Conservation (phyloP, 1,284 basidiomycete species). For the Heterobasidion parviporum region DNA sequence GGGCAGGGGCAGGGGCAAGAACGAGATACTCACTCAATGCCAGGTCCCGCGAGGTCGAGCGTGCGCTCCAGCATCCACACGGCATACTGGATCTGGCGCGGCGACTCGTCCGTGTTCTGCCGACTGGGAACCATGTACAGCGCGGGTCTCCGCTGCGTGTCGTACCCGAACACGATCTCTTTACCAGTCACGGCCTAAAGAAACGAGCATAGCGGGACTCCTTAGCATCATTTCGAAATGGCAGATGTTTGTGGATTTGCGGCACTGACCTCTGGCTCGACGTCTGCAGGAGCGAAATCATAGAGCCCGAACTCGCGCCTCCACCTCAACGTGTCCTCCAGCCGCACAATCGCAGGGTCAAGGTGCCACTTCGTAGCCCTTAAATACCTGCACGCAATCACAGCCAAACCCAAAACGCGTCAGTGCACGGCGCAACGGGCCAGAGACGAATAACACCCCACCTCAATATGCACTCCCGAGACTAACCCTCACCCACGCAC, state of each 20-base stretch:
- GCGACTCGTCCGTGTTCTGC: constrained; percentile 72
- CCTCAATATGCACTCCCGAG: constrained; percentile 86
- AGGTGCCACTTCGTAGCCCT: constrained; percentile 79
- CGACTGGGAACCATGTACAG: constrained; percentile 81
- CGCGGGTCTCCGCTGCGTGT: constrained; percentile 73
- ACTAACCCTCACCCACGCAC: constrained; percentile 80
- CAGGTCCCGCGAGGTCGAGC: constrained; percentile 68
- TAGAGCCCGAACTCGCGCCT: constrained; percentile 76
- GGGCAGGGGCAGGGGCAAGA: background rate
- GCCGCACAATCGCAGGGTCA: constrained; percentile 67
- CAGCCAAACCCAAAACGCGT: constrained; percentile 29
- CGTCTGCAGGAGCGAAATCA: constrained; percentile 70
- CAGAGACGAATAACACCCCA: constrained; percentile 76
- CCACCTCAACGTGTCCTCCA: constrained; percentile 76
- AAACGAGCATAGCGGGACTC: too few relatives aligned
- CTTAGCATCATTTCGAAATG: too few relatives aligned
- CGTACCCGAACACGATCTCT: constrained; percentile 79
- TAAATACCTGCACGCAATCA: constrained; percentile 67
- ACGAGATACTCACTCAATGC: constrained; percentile 49
- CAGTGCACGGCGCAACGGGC: constrained; percentile 40
- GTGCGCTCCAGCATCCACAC: constrained; percentile 73
- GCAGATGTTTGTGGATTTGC: too few relatives aligned
- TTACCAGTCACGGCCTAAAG: constrained; percentile 77
- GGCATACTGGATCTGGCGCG: constrained; percentile 73
- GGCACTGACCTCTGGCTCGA: constrained; percentile 13